Base-by-base conservation (phyloP, 495 filamentous ascomycete species). In the Bombardia bombarda region DNA sequence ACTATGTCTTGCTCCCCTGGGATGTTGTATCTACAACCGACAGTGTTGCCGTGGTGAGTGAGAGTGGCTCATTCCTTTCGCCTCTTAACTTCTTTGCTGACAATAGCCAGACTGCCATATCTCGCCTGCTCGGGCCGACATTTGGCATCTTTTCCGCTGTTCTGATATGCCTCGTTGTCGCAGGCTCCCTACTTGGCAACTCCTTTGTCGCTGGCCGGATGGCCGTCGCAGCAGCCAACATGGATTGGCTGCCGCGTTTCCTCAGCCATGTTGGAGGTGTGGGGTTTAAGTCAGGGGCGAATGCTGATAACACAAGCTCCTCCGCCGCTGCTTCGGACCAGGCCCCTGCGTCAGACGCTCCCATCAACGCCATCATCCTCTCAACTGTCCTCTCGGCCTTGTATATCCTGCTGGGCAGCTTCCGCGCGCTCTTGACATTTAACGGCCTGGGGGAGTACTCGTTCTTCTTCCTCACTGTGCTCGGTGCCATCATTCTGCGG, bases 1-100 rank as follows among this genome's bases (percentile, higher is more conserved):
- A 78, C 46, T 79, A 77, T 47, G 56, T 79, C 18, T 46, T 79
- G 1, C 52, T 79, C 6, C 75, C 75, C 0, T 78, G 73, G 74
- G 40, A 69, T 24, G 57, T 69, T 2, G 60, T 77, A 3, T 69
- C 68, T 0, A 70, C 61, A 1, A 77, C 68, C 0, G 73, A 80
- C 23, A 73, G 66, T 28, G 65, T 77, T 10, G 76, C 73, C 0
- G 74, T 79, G 52, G 75, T 77, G 61, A 52, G 74, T 60, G 22
- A 17, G 3, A n/a, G 7, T 19, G 4, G 2, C 40, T 7, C 7
- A 13, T 32, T 19, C 16, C 25, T 26, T 7, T 14, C 5, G 10
- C 22, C 22, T 36, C 25, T 26, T 21, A 25, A 31, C n/a, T 16
- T 31, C 12, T 6, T 39, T 17, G 19, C 44, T 51, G 5, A 43